A percentile compares a stretch with the other conserved stretches of the same genome.
phyloP scores from a whole-genome alignment of 176 grass and related monocot species.

The Carex pumila region DNA sequence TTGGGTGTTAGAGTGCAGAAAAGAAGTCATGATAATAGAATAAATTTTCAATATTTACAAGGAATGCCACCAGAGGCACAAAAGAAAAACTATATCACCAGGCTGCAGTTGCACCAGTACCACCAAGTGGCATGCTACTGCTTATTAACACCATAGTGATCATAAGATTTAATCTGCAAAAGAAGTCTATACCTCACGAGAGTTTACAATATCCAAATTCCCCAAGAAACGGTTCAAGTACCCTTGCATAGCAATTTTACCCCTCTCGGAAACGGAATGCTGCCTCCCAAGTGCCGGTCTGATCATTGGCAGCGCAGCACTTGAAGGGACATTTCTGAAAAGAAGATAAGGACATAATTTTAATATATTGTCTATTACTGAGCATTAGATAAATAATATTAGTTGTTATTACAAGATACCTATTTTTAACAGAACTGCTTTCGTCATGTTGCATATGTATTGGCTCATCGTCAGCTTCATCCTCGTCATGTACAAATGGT shows the following conservation, averaged over 20 bases:
- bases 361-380: slow-evolving; percentile 13
- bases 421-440: slow-evolving; percentile 63
- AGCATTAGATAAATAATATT: not conserved
- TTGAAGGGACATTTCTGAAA: slow-evolving; percentile 98
- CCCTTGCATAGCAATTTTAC: slow-evolving; percentile 90
- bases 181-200: slow-evolving; percentile 58
- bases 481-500: slow-evolving; percentile 80
- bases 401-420: slow-evolving; percentile 31
- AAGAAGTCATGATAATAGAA: not conserved
- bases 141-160: not conserved
- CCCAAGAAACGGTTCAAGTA: slow-evolving; percentile 96
- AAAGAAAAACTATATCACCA: not conserved
- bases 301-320: slow-evolving; percentile 94
- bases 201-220: slow-evolving; percentile 96
- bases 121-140: not conserved
- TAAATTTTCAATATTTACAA: not conserved
- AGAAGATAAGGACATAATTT: slow-evolving; percentile 44
- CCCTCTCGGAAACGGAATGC: slow-evolving; percentile 86
- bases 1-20: not conserved
- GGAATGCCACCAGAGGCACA: not conserved
- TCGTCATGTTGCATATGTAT: slow-evolving; percentile 61
- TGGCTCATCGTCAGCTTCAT: slow-evolving; percentile 89
- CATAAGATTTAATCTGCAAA: slow-evolving; percentile 11
- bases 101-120: not conserved
- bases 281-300: slow-evolving; percentile 81